phyloP scores from a whole-genome alignment of 1,284 basidiomycete species.

The Nidula niveotomentosa region DNA sequence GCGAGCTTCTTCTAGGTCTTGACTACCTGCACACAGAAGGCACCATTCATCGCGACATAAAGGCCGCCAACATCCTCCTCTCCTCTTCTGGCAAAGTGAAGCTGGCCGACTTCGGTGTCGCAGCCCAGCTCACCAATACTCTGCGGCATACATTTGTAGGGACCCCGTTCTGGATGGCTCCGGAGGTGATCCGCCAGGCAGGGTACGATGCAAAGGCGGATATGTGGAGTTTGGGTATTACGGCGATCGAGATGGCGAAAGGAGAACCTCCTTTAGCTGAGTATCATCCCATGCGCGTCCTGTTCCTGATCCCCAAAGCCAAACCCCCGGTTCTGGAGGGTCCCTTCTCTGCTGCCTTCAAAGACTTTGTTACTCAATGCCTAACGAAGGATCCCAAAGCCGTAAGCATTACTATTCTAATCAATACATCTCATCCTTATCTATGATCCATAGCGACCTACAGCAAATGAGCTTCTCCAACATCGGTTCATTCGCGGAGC shows the following conservation, averaged over 20 bases:
- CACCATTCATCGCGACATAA: constrained; percentile 98
- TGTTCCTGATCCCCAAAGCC: constrained; percentile 96
- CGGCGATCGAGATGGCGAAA: constrained; percentile 94
- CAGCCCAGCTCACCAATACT: constrained; percentile 91
- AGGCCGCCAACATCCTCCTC: constrained; percentile 94
- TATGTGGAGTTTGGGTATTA: constrained; percentile 97
- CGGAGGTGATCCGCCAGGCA: constrained; percentile 97
- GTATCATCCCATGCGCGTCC: constrained; percentile 94
- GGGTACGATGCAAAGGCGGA: constrained; percentile 99
- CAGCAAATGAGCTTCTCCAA: constrained; percentile 88
- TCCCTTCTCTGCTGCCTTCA: constrained; percentile 81
- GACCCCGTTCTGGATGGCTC: constrained; percentile 99
- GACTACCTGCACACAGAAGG: constrained; percentile 93
- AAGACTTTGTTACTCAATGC: constrained; percentile 90
- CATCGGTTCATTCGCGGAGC: constrained; percentile 92
- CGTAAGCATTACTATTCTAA: constrained; percentile 42
- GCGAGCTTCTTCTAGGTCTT: constrained; percentile 90
- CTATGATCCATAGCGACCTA: constrained; percentile 64
- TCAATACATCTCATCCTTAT: not conserved
- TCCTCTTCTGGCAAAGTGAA: constrained; percentile 96
- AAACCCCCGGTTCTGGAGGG: constrained; percentile 92
- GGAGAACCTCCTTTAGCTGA: constrained; percentile 94
- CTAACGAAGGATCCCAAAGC: constrained; percentile 88
- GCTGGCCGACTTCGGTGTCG: constrained; percentile 99
- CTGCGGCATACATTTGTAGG: constrained; percentile 99